phyloP scores from a whole-genome alignment of 1,139 yeast species.

The Hemisphaericaspora xylanilytica region DNA sequence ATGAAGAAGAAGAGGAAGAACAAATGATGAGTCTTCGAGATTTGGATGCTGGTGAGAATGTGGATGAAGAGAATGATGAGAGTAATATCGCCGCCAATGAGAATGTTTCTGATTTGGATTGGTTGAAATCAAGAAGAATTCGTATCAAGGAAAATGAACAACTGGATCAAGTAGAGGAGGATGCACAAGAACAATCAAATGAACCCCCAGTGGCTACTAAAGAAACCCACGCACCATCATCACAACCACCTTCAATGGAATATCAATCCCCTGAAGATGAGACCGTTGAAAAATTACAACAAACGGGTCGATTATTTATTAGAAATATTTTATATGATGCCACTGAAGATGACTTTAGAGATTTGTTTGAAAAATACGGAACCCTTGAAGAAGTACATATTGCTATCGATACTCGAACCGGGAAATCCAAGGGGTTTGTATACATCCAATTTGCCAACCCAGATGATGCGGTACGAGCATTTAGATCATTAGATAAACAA shows the following conservation, averaged over 20 bases:
- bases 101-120: conserved; percentile 74
- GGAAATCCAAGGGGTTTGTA: conserved; percentile 90
- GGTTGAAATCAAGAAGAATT: conserved; percentile 78
- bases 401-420: conserved; percentile 87
- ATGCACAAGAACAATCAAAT: conserved; percentile 10
- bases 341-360: conserved; percentile 72
- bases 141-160: conserved; percentile 64
- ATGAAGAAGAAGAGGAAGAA: conserved; percentile 19
- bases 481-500: conserved; percentile 71
- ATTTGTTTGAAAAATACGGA: conserved; percentile 58
- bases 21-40: conserved; percentile 19
- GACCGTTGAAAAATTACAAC: conserved; percentile 48
- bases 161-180: conserved; percentile 20
- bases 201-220: not conserved
- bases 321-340: conserved; percentile 83
- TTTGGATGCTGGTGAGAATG: conserved; percentile 13
- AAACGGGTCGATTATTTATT: conserved; percentile 81
- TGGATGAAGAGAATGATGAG: conserved; percentile 16
- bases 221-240: not conserved
- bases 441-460: conserved; percentile 69
- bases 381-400: conserved; percentile 77
- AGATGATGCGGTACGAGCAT: conserved; percentile 76
- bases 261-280: conserved; percentile 37
- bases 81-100: conserved; percentile 46
- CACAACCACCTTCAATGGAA: conserved; percentile 10